Evolutionary conservation across 2,329 filamentous ascomycete species (phyloP), one percentile per base, ranked within the genome.

Genomic region (Aspergillus sclerotialis): DNA sequence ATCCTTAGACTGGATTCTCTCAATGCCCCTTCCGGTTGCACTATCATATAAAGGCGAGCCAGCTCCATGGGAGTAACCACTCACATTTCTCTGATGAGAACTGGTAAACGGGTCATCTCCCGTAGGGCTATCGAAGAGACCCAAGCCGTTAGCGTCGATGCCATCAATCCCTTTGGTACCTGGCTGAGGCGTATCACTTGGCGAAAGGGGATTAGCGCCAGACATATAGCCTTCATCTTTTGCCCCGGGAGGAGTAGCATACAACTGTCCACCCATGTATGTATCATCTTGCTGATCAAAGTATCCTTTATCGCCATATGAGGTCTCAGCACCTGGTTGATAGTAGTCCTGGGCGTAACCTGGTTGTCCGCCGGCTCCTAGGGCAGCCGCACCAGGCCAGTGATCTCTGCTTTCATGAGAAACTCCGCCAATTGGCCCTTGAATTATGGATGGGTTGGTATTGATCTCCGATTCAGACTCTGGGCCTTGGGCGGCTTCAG

Each of bases 211-310:
- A 51, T 78, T 76, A 21, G 73, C 73, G 48, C 76, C 86, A 15
- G 90, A 94, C 45, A 90, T 89, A 63, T 95, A 96, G 6, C 89
- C 90, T 65, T 96, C 90, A 53, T 95, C 86, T 57, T 80, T 84
- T 39, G 68, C 76, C 39, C 73, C 80, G 71, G 58, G 76, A 64
- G 45, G 74, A 61, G 56, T 73, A 54, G 60, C 73, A 69, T 45
- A 67, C 56, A 47, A 46, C 13, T 58, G 57, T 12, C 48, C 51
- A 34, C 53, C 49, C 17, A 53, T 44, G 41, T 67, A 65, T 28
- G 49, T 10, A 23, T 23, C 19, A 23, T 23, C 19, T 10, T 23
- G 50, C 40, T 51, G 42, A 19, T 52, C 52, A 28, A 53, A 73
- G 23, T 60, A 58, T 33, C 19, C 19, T 10, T 23, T 23, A 10